Percentiles rank a stretch among this genome's conserved stretches.
Evolutionary conservation across 1,284 basidiomycete genomes (phyloP).

Genomic region (Apiotrichum laibachii): DNA sequence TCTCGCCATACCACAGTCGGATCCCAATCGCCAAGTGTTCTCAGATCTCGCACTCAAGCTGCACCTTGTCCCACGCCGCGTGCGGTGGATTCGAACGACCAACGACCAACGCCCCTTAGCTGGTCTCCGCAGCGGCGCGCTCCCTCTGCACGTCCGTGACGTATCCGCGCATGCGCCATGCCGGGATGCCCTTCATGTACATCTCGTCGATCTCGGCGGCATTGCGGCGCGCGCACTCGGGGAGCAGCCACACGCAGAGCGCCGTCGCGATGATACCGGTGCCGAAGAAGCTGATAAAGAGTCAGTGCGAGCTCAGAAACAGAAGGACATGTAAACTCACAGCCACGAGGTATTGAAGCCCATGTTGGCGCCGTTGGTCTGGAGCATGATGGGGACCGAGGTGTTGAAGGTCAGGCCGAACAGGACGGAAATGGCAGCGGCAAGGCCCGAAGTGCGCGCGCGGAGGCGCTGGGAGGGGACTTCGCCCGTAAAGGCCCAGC

Average conservation of each 20-base stretch:
- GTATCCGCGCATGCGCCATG: constrained; percentile 21
- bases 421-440: constrained; percentile 7
- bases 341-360: constrained; percentile 20
- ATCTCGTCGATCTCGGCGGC: constrained; percentile 35
- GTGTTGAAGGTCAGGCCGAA: constrained; percentile 29
- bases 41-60: no score
- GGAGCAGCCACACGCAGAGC: constrained; percentile 15
- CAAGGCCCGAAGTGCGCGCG: constrained; percentile 25
- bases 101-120: no score
- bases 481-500: constrained; percentile 33
- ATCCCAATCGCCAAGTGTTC: no score
- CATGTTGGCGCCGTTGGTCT: constrained; percentile 15
- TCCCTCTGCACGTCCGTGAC: not conserved
- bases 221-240: constrained; percentile 21
- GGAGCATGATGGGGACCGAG: constrained; percentile 23
- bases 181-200: constrained; percentile 26
- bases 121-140: not conserved
- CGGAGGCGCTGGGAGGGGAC: constrained; percentile 27
- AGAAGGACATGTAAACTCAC: no score
- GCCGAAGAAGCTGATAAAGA: constrained; percentile 17
- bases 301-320: no score
- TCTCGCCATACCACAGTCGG: no score
- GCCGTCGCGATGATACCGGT: constrained; percentile 15
- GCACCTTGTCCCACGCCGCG: no score
- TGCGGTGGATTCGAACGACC: no score